Evolutionary conservation across 345 rosid species (phyloP).

Genomic region (Nasturtium officinale): DNA sequence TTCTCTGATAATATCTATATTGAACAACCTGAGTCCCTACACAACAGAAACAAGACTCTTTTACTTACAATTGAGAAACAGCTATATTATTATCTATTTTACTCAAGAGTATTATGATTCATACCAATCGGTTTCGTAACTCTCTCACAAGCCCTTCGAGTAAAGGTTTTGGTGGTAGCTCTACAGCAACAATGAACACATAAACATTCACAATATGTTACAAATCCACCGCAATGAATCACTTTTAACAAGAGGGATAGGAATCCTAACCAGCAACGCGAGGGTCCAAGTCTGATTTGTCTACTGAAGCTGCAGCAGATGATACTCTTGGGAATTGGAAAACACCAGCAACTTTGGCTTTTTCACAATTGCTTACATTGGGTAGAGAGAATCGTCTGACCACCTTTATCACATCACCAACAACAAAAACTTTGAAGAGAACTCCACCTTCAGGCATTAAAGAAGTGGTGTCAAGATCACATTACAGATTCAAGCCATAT

Average conservation of each 20-base stretch:
- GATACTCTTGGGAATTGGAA: conserved; percentile 82
- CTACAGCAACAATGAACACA: conserved; percentile 51
- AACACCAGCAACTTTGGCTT: conserved; percentile 61
- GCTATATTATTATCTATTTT: background rate
- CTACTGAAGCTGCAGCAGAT: conserved; percentile 84
- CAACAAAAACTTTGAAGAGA: conserved; percentile 77
- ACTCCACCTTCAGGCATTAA: conserved; percentile 60
- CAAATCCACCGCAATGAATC: conserved; percentile 1
- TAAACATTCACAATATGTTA: conserved; percentile 3
- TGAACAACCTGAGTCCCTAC: conserved; percentile 81
- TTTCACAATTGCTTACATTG: conserved; percentile 59
- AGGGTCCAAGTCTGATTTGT: conserved; percentile 82
- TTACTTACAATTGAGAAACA: conserved; percentile 1
- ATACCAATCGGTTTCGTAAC: conserved; percentile 69
- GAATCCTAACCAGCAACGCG: conserved; percentile 61
- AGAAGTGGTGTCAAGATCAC: conserved; percentile 15
- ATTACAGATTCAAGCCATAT: background rate
- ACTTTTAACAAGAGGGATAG: background rate
- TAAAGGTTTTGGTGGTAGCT: conserved; percentile 81
- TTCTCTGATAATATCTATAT: conserved; percentile 87
- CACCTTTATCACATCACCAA: conserved; percentile 84
- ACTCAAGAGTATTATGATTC: background rate
- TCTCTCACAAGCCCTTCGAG: conserved; percentile 81
- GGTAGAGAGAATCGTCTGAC: conserved; percentile 82
- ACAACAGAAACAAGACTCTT: conserved; percentile 18